A percentile compares a stretch with the other conserved stretches of the same genome.
Conservation (phyloP, 345 rosid genomes). For the Odontarrhena argentea region DNA sequence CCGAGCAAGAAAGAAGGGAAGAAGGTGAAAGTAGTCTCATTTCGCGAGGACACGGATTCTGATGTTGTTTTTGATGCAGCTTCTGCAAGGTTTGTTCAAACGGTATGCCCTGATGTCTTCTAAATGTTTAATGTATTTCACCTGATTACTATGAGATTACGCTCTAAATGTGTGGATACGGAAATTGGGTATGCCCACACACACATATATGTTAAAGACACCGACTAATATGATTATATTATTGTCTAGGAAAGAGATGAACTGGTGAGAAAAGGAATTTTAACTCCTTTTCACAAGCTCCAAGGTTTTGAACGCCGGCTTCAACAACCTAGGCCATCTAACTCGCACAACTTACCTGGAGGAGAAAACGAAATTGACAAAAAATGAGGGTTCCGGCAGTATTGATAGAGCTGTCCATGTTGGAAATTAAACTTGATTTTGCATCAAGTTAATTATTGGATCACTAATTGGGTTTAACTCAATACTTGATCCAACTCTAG, state of each 20-base stretch:
- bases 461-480: no score
- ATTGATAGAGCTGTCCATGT: conserved; percentile 57
- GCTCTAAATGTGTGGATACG: conserved; percentile 3
- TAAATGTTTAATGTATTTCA: conserved; percentile 12
- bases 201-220: conserved; percentile 15
- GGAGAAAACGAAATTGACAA: conserved; percentile 47
- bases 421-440: no score
- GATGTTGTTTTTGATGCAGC: conserved; percentile 87
- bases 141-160: conserved; percentile 21
- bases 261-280: conserved; percentile 87
- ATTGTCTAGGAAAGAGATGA: conserved; percentile 92
- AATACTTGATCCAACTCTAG: no score
- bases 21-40: conserved; percentile 59
- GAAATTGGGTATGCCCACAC: conserved; percentile 1
- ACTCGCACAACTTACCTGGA: conserved; percentile 39
- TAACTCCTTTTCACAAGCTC: conserved; percentile 94
- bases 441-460: no score
- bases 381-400: conserved; percentile 51
- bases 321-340: conserved; percentile 64
- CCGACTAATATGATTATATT: conserved; percentile 35
- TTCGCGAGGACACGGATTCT: conserved; percentile 78
- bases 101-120: conserved; percentile 52
- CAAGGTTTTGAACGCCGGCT: conserved; percentile 88
- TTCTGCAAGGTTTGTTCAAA: conserved; percentile 86
- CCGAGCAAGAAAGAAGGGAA: conserved; percentile 50